These are phyloP conservation scores for Hirsutella minnesotensis DNA, from an alignment of 2,329 filamentous ascomycete species.

Conservation along the genomic window DNA sequence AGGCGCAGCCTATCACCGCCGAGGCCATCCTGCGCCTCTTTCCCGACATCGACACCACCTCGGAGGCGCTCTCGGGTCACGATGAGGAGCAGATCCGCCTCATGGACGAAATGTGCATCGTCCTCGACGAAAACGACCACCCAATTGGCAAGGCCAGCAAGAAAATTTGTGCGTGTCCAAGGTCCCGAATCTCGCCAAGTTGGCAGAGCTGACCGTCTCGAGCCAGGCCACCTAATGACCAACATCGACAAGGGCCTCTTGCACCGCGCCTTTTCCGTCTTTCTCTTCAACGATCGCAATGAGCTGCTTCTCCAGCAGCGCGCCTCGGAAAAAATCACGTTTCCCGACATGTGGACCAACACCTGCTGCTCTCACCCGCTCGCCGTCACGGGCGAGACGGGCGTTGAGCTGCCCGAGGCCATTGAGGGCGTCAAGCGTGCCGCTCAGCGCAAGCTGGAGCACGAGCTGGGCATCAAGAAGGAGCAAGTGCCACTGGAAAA, in stretches of 20 bases:
- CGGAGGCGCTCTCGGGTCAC: slow-evolving; percentile 73
- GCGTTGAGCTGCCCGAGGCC: slow-evolving; percentile 66
- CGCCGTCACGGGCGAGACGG: slow-evolving; percentile 83
- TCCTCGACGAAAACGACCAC: slow-evolving; percentile 80
- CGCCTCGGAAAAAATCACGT: slow-evolving; percentile 94
- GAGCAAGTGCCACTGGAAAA: slow-evolving; percentile 83
- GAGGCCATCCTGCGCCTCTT: slow-evolving; percentile 81
- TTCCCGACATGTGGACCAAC: slow-evolving; percentile 99
- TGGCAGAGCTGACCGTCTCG: neutral
- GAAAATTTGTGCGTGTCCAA: slow-evolving; percentile 65
- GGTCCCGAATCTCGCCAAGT: neutral
- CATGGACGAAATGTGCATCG: slow-evolving; percentile 99
- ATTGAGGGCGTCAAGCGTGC: slow-evolving; percentile 82
- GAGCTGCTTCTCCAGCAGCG: slow-evolving; percentile 90
- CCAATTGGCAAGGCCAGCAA: slow-evolving; percentile 96
- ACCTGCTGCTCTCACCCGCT: slow-evolving; percentile 98
- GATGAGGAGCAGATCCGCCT: slow-evolving; percentile 95
- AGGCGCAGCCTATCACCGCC: slow-evolving; percentile 60
- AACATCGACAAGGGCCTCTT: slow-evolving; percentile 95
- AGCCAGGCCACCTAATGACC: slow-evolving; percentile 85
- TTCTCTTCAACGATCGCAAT: slow-evolving; percentile 92
- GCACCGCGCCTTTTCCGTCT: slow-evolving; percentile 94
- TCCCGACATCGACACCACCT: slow-evolving; percentile 64
- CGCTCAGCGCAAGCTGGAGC: slow-evolving; percentile 83
- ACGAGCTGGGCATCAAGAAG: slow-evolving; percentile 85